Base-by-base conservation (phyloP, 768 basidiomycete genomes). In the Tubosaeta brunneosetosa region DNA sequence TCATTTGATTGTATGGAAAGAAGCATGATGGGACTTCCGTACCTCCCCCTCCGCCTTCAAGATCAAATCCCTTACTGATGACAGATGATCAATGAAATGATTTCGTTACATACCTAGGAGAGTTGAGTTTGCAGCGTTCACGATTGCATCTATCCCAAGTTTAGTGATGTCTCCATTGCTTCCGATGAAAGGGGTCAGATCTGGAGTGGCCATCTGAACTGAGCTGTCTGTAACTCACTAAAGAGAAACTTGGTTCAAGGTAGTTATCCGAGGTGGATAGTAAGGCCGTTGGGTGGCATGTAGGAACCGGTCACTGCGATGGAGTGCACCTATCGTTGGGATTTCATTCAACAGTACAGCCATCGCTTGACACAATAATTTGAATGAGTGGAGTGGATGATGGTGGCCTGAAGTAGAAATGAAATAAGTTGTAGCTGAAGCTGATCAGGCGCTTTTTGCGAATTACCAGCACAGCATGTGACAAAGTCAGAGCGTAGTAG, bases 91-190 rank as follows among this genome's bases (percentile, higher is more conserved):
- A 41, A n/a, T 7, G 7, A 11, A 14, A 8, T 27, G 32, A 17
- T 19, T 27, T 40, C n/a, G 36, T 4, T 8, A 37, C 59, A 50
- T 38, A 88, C 90, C 90, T 44, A 85, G 71, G 33, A 93, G 72
- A 45, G 79, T 78, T 43, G 74, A 74, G 62, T 92, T 92, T 6
- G 90, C 91, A 12, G 91, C 91, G 61, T 91, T 92, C 27, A 92
- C 90, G 50, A 92, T 85, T 0, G 81, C 72, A 64, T 91, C 89
- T 11, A 87, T 71, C 47, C 83, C 74, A 19, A 92, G 64, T 51
- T 74, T 72, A 3, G 90, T 91, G 51, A 93, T 91, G 67, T 91
- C 86, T 25, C 87, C 88, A 62, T 87, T 83, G 61, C 90, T 91
- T 60, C 37, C 14, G 37, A 26, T 27, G 44, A n/a, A 31, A 32